These are phyloP conservation scores for Kalmanozyma brasiliensis DNA, from an alignment of 1,284 basidiomycete genomes.

Conservation along the genomic window DNA sequence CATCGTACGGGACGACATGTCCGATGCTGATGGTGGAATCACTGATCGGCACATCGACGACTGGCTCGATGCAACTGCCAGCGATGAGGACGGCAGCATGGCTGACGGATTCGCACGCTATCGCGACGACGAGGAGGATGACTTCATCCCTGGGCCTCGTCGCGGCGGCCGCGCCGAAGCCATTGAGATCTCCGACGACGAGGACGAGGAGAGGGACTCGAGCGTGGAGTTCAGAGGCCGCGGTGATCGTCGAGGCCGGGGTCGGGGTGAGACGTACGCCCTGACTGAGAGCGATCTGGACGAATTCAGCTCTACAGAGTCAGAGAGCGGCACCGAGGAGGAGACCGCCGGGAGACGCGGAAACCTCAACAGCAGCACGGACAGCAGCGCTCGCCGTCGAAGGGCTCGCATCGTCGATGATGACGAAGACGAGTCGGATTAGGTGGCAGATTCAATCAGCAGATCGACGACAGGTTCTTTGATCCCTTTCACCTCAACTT, in stretches of 20 bases:
- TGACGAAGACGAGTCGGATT: slow-evolving; percentile 18
- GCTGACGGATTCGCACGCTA: background rate
- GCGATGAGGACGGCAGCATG: slow-evolving; percentile 2
- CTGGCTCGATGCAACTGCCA: background rate
- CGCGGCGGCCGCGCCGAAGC: slow-evolving; percentile 11
- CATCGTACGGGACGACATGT: slow-evolving; percentile 24
- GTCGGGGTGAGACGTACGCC: slow-evolving; percentile 2
- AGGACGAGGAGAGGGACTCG: slow-evolving; percentile 16
- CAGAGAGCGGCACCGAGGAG: slow-evolving; percentile 8
- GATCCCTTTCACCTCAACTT: no score
- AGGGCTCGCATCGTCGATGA: slow-evolving; percentile 27
- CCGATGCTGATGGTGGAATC: slow-evolving; percentile 1
- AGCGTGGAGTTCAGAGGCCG: slow-evolving; percentile 27
- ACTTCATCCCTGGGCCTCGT: slow-evolving; percentile 38
- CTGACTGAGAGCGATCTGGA: no score
- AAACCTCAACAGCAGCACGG: slow-evolving; percentile 18
- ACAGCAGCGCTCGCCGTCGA: slow-evolving; percentile 26
- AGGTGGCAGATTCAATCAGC: background rate
- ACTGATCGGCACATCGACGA: background rate
- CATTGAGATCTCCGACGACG: slow-evolving; percentile 42
- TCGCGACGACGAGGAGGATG: slow-evolving; percentile 23
- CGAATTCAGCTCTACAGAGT: no score
- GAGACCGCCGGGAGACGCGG: slow-evolving; percentile 2
- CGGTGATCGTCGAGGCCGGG: slow-evolving; percentile 2
- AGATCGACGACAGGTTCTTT: no score